Evolutionary conservation across 805 yeast genomes (phyloP).

Genomic region (Blastobotrys attinorum): DNA sequence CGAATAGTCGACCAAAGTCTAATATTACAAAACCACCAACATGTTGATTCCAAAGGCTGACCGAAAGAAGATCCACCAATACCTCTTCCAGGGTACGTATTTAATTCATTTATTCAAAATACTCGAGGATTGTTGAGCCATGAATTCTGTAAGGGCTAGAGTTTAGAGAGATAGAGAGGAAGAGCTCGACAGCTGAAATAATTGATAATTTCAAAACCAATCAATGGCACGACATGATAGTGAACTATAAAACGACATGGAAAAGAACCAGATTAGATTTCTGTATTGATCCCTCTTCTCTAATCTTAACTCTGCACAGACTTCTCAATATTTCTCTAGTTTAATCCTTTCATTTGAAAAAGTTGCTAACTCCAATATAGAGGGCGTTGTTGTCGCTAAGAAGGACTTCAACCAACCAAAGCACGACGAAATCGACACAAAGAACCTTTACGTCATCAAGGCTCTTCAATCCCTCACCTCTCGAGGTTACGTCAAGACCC

Average conservation of each 20-base stretch:
- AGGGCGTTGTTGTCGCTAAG: slow-evolving; percentile 99
- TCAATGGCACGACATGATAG: neutral
- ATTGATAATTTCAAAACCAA: no score
- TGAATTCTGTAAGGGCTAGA: no score
- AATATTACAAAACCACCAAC: slow-evolving; percentile 28
- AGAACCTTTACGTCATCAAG: slow-evolving; percentile 95
- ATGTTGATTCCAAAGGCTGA: slow-evolving; percentile 99
- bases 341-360: neutral
- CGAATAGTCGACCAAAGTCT: neutral
- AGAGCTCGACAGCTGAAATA: no score
- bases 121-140: no score
- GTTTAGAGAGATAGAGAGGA: no score
- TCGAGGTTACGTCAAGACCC: slow-evolving; percentile 98
- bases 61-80: slow-evolving; percentile 98
- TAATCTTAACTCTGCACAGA: no score
- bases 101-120: no score
- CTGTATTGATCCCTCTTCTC: no score
- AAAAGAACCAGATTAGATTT: no score
- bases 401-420: slow-evolving; percentile 96
- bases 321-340: no score
- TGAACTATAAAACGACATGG: no score
- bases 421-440: slow-evolving; percentile 98
- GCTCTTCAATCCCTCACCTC: slow-evolving; percentile 99
- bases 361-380: slow-evolving; percentile 33
- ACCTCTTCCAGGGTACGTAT: slow-evolving; percentile 76